These are phyloP conservation scores for Tylopilus sp. DNA, from an alignment of 768 basidiomycete species.

Conservation along the genomic window DNA sequence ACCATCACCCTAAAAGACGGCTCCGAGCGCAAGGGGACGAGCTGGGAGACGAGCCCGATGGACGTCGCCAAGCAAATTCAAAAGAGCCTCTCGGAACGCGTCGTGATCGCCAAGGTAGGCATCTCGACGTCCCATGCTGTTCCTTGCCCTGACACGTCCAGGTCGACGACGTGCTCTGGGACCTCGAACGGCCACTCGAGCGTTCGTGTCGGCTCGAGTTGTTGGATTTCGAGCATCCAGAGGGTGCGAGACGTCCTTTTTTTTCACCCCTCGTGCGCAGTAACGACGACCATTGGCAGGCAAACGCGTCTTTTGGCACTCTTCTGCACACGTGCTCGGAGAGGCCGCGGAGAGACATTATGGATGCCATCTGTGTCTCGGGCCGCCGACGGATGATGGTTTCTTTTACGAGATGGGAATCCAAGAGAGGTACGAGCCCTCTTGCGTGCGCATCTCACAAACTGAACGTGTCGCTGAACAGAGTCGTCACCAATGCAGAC, in stretches of 20 bases:
- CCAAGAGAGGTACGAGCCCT: slow-evolving; percentile 54
- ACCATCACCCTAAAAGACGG: slow-evolving; percentile 85
- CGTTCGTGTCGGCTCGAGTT: slow-evolving; percentile 74
- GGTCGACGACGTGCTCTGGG: slow-evolving; percentile 90
- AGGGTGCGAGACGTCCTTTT: slow-evolving; percentile 42
- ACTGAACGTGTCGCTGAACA: slow-evolving; percentile 22
- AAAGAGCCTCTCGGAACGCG: slow-evolving; percentile 80
- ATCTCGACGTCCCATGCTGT: not conserved
- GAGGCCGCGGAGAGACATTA: slow-evolving; percentile 96
- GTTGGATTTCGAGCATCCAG: slow-evolving; percentile 89
- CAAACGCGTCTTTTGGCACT: slow-evolving; percentile 99
- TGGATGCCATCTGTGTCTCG: slow-evolving; percentile 94
- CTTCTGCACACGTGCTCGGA: slow-evolving; percentile 96
- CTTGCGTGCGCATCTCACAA: not conserved
- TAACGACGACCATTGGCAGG: slow-evolving; percentile 39
- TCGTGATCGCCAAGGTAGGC: slow-evolving; percentile 87
- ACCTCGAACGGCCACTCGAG: slow-evolving; percentile 94
- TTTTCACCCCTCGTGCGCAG: not conserved
- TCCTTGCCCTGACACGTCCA: not conserved
- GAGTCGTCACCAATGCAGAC: slow-evolving; percentile 76
- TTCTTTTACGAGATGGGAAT: slow-evolving; percentile 99
- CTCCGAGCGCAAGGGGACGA: slow-evolving; percentile 73
- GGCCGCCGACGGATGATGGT: slow-evolving; percentile 95
- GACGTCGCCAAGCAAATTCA: slow-evolving; percentile 85
- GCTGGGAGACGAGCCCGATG: slow-evolving; percentile 96